Evolutionary conservation across 305 asterid species (phyloP), one percentile per base, ranked within the genome.

Genomic region (Ilex paraguariensis): DNA sequence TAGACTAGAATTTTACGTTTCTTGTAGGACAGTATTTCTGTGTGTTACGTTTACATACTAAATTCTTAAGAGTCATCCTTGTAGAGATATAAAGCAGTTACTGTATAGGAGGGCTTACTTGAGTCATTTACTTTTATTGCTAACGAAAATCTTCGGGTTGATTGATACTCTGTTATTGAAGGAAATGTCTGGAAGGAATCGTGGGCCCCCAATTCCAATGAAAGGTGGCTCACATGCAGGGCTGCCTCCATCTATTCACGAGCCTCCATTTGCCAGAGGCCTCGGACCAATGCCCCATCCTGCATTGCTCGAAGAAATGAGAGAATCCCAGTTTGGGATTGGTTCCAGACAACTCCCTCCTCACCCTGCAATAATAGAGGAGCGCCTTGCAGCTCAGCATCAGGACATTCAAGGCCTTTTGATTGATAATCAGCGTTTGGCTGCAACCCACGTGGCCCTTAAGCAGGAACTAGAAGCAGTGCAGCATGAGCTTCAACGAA

Each of bases 391-490:
- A 10, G 90, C 63, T 67, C 98, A 92, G 65, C 93, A 85, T 12
- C 91, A 87, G 12, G 98, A 89, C 63, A 92, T 89, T 64, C 98
- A 87, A 76, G 85, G 73, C 11, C 67, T 92, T 61, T 82, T 92
- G 57, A 72, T 77, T 66, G 97, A 92, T 71, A 92, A 92, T 73
- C 98, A 92, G 86, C 75, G 95, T 71, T 70, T 92, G 66, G 95
- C 97, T 60, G 98, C 98, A 39, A 89, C 98, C 5, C 98, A 92
- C 31, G 97, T 92, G 69, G 98, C 97, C 0, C 91, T 92, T 42
- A 82, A 82, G 67, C 97, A 92, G 73, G 97, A 92, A 67, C 33
- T 84, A 59, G 98, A 89, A 81, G 88, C 74, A 59, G 77, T 86
- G 0, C 98, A 89, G 68, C 73, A 75, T 61, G 97, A 89, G 62